Evolutionary conservation across 768 basidiomycete genomes (phyloP), one percentile per base, ranked within the genome.

Genomic region (Arthromyces matolae): DNA sequence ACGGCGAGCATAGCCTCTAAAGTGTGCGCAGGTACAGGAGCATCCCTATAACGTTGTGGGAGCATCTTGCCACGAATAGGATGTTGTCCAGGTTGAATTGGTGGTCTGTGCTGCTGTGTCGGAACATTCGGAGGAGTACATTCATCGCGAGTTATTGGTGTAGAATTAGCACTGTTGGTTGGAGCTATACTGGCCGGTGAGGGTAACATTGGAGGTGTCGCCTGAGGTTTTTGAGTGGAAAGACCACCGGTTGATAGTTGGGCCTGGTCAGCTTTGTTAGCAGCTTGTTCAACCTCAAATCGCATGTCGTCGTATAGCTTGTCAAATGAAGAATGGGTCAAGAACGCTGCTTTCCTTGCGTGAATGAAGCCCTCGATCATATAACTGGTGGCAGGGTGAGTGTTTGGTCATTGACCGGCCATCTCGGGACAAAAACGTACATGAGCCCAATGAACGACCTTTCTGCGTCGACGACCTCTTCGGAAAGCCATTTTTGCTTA

Each of bases 311-410:
- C 65, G 32, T 66, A 58, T 9, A 73, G 57, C 42, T 64, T 68
- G 25, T 75, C 71, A 20, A 78, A 60, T 42, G 67, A 60, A 18
- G 56, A 59, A 23, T 60, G 61, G 45, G 69, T 59, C 25, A 65
- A 61, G 51, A 65, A 69, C 20, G 60, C 51, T 56, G 70, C 57
- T 56, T 70, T 69, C 38, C 72, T 60, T 32, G 62, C 68, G 47
- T 80, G 74, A 55, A 90, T 85, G 64, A 80, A 89, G 5, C 76
- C 83, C 64, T 90, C 84, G 64, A 89, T 80, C 86, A 90, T 84
- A 64, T 66, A 83, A 60, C 88, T 90, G 71, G 56, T 56, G 47
- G 53, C 45, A 50, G 55, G 51, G 60, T 63, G 59, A 70, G 67
- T 62, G 48, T 61, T 36, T 60, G 60, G 55, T 52, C 52, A 42